phyloP scores from a whole-genome alignment of 2,329 filamentous ascomycete genomes.

The Orbilia oligospora region DNA sequence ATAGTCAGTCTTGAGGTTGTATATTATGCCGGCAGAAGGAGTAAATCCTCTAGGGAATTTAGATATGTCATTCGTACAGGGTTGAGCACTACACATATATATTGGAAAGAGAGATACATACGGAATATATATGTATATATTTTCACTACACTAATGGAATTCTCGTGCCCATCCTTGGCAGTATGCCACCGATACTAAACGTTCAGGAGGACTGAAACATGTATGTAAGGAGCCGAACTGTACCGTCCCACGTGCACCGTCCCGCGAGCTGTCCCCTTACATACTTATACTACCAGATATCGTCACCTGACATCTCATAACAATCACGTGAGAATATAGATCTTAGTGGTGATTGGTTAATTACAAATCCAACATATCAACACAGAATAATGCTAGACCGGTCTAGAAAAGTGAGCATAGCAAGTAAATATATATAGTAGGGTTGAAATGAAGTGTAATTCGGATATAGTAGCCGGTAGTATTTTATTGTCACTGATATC shows the following conservation, averaged over 20 bases:
- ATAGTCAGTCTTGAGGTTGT: too few species aligned
- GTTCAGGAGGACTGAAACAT: background rate
- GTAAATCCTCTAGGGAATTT: too few species aligned
- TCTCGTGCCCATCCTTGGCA: background rate
- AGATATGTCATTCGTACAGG: too few species aligned
- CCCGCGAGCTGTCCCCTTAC: background rate
- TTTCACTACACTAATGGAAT: background rate
- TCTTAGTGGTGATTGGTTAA: background rate
- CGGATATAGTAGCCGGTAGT: too few species aligned
- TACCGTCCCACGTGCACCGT: background rate
- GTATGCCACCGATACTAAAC: background rate
- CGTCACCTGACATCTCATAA: background rate
- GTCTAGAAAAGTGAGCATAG: too few species aligned
- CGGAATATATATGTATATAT: background rate
- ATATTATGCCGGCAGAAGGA: too few species aligned
- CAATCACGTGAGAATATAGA: background rate
- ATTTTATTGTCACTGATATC: too few species aligned
- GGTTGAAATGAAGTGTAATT: too few species aligned
- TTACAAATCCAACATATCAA: background rate
- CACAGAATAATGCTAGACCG: too few species aligned
- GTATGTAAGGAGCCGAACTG: background rate
- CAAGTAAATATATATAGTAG: too few species aligned
- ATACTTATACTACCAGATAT: background rate
- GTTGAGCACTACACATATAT: too few species aligned
- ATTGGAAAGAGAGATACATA: too few species aligned